Conservation (phyloP, 1,139 yeast genomes). For the Kodamaea ohmeri region DNA sequence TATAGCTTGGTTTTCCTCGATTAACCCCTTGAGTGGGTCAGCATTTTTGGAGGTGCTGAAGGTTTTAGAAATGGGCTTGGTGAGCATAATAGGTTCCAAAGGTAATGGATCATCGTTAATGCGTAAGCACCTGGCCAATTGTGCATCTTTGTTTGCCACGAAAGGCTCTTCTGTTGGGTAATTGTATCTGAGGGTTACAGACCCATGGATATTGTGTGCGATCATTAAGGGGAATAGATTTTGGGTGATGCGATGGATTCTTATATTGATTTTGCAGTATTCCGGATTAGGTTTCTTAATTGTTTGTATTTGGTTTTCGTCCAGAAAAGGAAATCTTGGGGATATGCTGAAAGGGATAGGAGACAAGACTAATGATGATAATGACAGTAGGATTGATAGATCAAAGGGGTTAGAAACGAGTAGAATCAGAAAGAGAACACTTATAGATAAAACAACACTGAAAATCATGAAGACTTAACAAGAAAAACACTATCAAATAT, state of each 20-base stretch:
- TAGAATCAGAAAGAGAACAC: too few species aligned
- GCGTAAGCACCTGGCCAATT: slow-evolving; percentile 26
- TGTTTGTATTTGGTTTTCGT: slow-evolving; percentile 20
- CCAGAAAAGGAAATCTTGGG: slow-evolving; percentile 1
- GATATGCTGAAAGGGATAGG: too few species aligned
- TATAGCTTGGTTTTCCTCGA: slow-evolving; percentile 21
- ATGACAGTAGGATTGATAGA: neutral
- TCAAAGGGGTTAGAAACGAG: too few species aligned
- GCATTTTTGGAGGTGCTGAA: slow-evolving; percentile 12
- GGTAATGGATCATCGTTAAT: slow-evolving; percentile 21
- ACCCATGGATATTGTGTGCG: slow-evolving; percentile 16
- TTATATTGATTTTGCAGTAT: slow-evolving; percentile 5
- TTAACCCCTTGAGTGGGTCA: slow-evolving; percentile 32
- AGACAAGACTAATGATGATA: too few species aligned
- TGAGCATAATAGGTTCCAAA: slow-evolving; percentile 13
- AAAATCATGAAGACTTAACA: too few species aligned
- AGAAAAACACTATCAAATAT: too few species aligned
- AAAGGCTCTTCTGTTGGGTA: slow-evolving; percentile 17
- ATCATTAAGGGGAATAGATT: slow-evolving; percentile 3
- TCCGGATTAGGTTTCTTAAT: slow-evolving; percentile 21
- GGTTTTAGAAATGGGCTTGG: slow-evolving; percentile 16
- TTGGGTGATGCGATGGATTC: neutral
- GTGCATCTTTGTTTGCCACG: slow-evolving; percentile 18
- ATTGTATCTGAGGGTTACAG: slow-evolving; percentile 21
- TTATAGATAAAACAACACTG: too few species aligned